Evolutionary conservation across 352 stramenopile genomes (phyloP).

Genomic region (Halophytophthora batemanensis): DNA sequence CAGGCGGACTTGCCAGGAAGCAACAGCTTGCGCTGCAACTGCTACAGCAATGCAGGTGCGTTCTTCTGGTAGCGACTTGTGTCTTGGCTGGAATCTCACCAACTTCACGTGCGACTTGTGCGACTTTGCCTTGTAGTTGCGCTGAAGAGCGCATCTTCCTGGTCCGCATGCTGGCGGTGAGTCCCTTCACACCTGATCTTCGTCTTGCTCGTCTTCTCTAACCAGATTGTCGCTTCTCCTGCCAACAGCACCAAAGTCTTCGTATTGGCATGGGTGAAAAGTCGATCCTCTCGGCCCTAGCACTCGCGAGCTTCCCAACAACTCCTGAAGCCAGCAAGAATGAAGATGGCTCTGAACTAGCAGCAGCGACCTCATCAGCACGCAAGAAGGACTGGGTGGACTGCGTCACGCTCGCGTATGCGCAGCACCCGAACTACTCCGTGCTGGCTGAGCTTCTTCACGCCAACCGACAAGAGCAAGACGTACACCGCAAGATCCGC

Average conservation of each 20-base stretch:
- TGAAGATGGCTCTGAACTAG: not conserved
- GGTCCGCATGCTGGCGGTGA: constrained; percentile 70
- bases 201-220: not conserved
- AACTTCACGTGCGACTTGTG: not conserved
- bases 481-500: constrained; percentile 21
- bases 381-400: constrained; percentile 46
- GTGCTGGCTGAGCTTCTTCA: constrained; percentile 46
- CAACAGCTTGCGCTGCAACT: constrained; percentile 56
- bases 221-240: not conserved
- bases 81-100: not conserved
- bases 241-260: constrained; percentile 71
- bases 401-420: constrained; percentile 62
- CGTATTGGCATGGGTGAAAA: constrained; percentile 83
- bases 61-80: not conserved
- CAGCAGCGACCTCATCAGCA: not conserved
- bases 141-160: constrained; percentile 61
- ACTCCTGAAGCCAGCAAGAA: not conserved
- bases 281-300: constrained; percentile 67
- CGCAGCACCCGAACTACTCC: constrained; percentile 64
- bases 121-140: constrained; percentile 21
- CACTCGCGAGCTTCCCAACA: constrained; percentile 30
- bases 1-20: constrained; percentile 53
- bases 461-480: constrained; percentile 18
- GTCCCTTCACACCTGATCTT: constrained; percentile 4
- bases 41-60: constrained; percentile 48